phyloP scores from a whole-genome alignment of 2,329 filamentous ascomycete genomes.

The Beauveria rudraprayagi region DNA sequence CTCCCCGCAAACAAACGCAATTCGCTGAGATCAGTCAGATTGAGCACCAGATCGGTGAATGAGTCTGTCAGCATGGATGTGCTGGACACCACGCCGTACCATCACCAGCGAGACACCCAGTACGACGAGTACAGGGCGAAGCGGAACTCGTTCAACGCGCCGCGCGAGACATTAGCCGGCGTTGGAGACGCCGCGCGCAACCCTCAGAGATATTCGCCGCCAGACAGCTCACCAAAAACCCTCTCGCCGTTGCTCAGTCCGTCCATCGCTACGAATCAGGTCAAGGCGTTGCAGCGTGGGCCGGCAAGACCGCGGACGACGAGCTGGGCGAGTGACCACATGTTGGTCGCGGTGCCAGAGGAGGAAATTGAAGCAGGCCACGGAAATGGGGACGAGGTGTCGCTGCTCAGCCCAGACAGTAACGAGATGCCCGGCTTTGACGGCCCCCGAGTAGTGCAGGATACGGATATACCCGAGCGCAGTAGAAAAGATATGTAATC shows the following conservation, averaged over 20 bases:
- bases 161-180: slow-evolving; percentile 14
- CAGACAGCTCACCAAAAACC: background rate
- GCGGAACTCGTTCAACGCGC: slow-evolving; percentile 19
- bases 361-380: slow-evolving; percentile 22
- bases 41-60: slow-evolving; percentile 21
- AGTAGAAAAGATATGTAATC: slow-evolving; percentile 9
- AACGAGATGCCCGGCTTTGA: slow-evolving; percentile 18
- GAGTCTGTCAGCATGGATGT: slow-evolving; percentile 18
- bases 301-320: slow-evolving; percentile 21
- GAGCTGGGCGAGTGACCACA: slow-evolving; percentile 31
- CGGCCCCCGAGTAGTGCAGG: slow-evolving; percentile 17
- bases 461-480: slow-evolving; percentile 21
- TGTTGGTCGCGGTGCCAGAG: slow-evolving; percentile 31
- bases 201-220: background rate
- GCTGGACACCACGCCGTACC: slow-evolving; percentile 26
- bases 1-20: slow-evolving; percentile 21
- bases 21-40: slow-evolving; percentile 20
- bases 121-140: slow-evolving; percentile 38
- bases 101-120: slow-evolving; percentile 38
- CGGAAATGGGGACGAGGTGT: slow-evolving; percentile 20
- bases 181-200: background rate
- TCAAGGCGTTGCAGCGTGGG: slow-evolving; percentile 18
- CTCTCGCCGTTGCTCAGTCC: slow-evolving; percentile 16
- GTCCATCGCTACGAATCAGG: slow-evolving; percentile 1
- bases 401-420: slow-evolving; percentile 21